phyloP scores from a whole-genome alignment of 108 stramenopile species.

The Conticribra weissflogii region DNA sequence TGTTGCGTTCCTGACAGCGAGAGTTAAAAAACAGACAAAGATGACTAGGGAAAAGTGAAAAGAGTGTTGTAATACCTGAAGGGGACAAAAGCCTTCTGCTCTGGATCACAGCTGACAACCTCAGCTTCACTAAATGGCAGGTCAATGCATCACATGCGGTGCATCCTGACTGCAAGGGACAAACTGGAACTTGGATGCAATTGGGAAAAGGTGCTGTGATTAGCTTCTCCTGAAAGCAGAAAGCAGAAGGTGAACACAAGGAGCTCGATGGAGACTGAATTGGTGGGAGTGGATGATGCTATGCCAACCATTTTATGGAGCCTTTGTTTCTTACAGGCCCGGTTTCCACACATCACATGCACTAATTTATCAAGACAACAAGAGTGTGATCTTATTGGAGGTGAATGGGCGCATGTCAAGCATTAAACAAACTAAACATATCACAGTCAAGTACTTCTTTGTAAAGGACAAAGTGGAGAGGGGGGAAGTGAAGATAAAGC shows the following conservation, averaged over 20 bases:
- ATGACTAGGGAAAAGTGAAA: conserved; percentile 15
- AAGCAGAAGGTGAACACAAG: conserved; percentile 46
- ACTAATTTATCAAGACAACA: conserved; percentile 18
- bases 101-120: conserved; percentile 4
- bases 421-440: conserved; percentile 16
- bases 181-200: conserved; percentile 52
- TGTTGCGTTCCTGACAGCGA: conserved; percentile 7
- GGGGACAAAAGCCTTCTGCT: background rate
- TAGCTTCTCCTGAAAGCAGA: background rate
- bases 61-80: conserved; percentile 8
- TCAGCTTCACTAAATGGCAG: conserved; percentile 22
- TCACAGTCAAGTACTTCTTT: conserved; percentile 19
- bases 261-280: conserved; percentile 41
- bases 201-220: conserved; percentile 45
- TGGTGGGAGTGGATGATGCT: conserved; percentile 29
- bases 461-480: conserved; percentile 39
- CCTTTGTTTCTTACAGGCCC: conserved; percentile 33
- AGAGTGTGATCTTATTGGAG: conserved; percentile 15
- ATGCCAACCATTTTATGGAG: conserved; percentile 28
- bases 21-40: conserved; percentile 17
- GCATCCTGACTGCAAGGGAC: conserved; percentile 53
- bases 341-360: conserved; percentile 27
- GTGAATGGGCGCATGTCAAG: conserved; percentile 5
- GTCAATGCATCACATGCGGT: conserved; percentile 38
- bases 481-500: conserved; percentile 32